phyloP scores from a whole-genome alignment of 2,329 filamentous ascomycete genomes.

The Waltergamsia citrina region DNA sequence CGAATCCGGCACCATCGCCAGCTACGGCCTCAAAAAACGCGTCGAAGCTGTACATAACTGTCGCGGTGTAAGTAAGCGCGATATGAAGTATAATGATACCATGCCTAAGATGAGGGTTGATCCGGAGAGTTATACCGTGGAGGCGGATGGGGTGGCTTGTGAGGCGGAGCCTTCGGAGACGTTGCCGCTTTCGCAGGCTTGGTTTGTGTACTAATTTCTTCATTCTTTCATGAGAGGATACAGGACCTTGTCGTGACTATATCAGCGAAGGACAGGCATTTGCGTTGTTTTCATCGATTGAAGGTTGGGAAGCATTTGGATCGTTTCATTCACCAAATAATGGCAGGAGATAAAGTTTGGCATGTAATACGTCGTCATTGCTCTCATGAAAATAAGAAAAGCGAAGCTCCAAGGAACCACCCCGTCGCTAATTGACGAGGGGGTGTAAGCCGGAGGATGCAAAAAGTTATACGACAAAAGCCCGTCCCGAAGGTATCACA shows the following conservation, averaged over 20 bases:
- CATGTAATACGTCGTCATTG: not conserved
- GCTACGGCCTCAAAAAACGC: conserved; percentile 69
- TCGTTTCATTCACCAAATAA: not conserved
- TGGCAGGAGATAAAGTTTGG: too few species aligned
- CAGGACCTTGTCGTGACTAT: too few species aligned
- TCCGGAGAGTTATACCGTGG: conserved; percentile 79
- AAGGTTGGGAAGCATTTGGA: too few species aligned
- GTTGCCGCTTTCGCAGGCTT: conserved; percentile 69
- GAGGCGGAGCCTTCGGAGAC: conserved; percentile 60
- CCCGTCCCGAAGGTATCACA: too few species aligned
- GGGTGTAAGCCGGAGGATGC: too few species aligned
- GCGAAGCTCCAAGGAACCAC: too few species aligned
- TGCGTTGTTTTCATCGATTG: too few species aligned
- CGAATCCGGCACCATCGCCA: conserved; percentile 53
- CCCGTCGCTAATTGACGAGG: too few species aligned
- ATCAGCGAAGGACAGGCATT: too few species aligned
- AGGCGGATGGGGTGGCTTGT: conserved; percentile 72
- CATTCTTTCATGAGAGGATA: not conserved
- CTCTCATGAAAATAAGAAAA: too few species aligned
- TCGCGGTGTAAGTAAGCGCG: conserved; percentile 64
- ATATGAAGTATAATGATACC: conserved; percentile 83
- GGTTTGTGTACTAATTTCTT: conserved; percentile 57
- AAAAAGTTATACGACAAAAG: too few species aligned
- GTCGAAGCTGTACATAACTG: conserved; percentile 73
- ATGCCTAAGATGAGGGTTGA: conserved; percentile 88